These are phyloP conservation scores for Pythium dissotocum DNA, from an alignment of 352 stramenopile species.

Conservation along the genomic window DNA sequence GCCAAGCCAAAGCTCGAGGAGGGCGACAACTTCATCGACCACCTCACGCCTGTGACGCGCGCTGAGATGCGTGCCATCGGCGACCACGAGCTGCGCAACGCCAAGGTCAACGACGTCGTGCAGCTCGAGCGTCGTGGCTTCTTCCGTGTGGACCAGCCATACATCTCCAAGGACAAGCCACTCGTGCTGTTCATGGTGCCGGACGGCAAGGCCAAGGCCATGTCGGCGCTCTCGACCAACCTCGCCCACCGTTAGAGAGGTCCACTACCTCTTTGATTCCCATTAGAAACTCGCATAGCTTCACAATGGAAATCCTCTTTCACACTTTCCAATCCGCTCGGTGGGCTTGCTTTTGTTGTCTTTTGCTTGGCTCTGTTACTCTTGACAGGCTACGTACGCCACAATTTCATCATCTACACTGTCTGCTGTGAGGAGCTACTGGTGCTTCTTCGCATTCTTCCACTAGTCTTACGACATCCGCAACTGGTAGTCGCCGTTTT, in stretches of 20 bases:
- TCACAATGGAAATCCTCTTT: no score
- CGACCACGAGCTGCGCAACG: constrained; percentile 94
- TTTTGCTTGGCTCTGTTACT: background rate
- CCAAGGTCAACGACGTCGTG: constrained; percentile 95
- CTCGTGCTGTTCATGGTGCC: constrained; percentile 98
- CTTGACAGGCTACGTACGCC: background rate
- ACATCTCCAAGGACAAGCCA: constrained; percentile 85
- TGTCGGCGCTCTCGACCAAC: constrained; percentile 89
- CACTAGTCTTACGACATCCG: constrained; percentile 93
- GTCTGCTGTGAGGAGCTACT: no score
- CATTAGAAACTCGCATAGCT: no score
- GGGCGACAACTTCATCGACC: constrained; percentile 97
- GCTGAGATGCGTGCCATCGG: constrained; percentile 93
- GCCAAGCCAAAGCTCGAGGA: constrained; percentile 99
- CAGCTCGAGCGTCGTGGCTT: constrained; percentile 98
- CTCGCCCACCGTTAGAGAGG: constrained; percentile 72
- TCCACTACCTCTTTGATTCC: no score
- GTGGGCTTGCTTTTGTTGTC: background rate
- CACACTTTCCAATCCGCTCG: no score
- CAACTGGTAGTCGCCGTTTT: constrained; percentile 99
- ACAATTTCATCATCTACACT: constrained; percentile 1
- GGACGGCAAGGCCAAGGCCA: constrained; percentile 94
- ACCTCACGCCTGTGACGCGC: constrained; percentile 95
- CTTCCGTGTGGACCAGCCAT: constrained; percentile 92
- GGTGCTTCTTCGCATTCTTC: background rate